Percentiles rank a stretch among this genome's conserved stretches.
Conservation (phyloP, 1,139 yeast genomes). For the Kluyveromyces sp. region DNA sequence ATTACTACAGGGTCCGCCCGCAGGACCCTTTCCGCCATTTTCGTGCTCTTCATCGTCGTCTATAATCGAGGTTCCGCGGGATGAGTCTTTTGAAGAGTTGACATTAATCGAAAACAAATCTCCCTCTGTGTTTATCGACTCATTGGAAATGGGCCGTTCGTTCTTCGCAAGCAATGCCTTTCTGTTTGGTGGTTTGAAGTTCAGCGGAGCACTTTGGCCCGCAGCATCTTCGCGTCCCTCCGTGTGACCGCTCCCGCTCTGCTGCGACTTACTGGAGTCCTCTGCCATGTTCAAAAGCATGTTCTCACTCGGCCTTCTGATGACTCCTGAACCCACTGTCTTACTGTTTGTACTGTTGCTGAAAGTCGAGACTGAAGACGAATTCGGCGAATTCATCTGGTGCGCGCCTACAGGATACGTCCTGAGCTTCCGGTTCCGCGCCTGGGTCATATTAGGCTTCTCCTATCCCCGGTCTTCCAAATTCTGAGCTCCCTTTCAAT, state of each 20-base stretch:
- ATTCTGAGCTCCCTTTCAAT: too few species aligned
- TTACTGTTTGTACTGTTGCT: constrained; percentile 15
- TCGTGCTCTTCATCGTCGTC: constrained; percentile 12
- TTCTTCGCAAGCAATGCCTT: constrained; percentile 16
- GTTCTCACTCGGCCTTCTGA: constrained; percentile 32
- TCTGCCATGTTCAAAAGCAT: constrained; percentile 19
- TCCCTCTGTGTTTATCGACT: constrained; percentile 27
- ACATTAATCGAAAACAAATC: constrained; percentile 20
- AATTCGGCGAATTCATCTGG: not conserved
- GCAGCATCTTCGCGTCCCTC: too few species aligned
- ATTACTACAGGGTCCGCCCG: too few species aligned
- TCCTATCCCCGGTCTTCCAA: too few species aligned
- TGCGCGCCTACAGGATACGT: constrained; percentile 1
- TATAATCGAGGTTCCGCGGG: constrained; percentile 18
- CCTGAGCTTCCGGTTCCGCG: not conserved
- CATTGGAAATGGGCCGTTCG: constrained; percentile 30
- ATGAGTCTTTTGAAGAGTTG: constrained; percentile 16
- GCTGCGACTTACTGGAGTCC: not conserved
- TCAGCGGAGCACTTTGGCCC: not conserved
- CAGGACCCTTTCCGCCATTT: too few species aligned
- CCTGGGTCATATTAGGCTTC: not conserved
- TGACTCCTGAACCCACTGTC: constrained; percentile 24
- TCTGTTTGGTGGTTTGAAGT: constrained; percentile 20
- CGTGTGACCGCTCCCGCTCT: not conserved
- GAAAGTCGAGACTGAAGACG: constrained; percentile 8